These are phyloP conservation scores for Claviceps sp. DNA, from an alignment of 2,329 filamentous ascomycete species.

Conservation along the genomic window DNA sequence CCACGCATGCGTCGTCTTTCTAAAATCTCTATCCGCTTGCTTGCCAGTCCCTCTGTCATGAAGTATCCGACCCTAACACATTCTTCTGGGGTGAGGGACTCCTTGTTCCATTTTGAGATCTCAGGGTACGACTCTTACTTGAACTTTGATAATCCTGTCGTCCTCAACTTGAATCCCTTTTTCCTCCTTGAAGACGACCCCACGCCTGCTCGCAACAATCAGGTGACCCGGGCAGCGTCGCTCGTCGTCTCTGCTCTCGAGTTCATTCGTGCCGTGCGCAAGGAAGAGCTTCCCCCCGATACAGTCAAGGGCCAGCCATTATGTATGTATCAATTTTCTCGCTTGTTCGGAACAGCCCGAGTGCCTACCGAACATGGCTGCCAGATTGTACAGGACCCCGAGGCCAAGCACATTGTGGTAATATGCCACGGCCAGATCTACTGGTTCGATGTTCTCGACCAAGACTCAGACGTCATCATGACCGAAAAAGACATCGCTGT, in stretches of 20 bases:
- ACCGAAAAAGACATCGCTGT: slow-evolving; percentile 84
- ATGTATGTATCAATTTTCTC: slow-evolving; percentile 97
- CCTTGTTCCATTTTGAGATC: not conserved
- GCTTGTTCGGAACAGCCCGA: slow-evolving; percentile 85
- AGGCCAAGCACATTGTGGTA: slow-evolving; percentile 87
- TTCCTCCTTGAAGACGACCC: slow-evolving; percentile 96
- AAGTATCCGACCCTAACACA: slow-evolving; percentile 4
- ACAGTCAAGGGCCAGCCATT: slow-evolving; percentile 70
- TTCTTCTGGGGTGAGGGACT: not conserved
- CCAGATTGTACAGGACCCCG: slow-evolving; percentile 86
- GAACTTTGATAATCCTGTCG: slow-evolving; percentile 94
- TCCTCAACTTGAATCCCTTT: slow-evolving; percentile 94
- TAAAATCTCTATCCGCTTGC: not conserved
- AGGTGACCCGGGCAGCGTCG: slow-evolving; percentile 87
- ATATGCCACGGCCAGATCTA: slow-evolving; percentile 94
- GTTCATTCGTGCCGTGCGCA: slow-evolving; percentile 84
- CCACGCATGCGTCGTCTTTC: not conserved
- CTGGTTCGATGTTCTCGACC: slow-evolving; percentile 95
- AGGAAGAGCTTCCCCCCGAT: slow-evolving; percentile 86
- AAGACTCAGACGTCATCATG: slow-evolving; percentile 94
- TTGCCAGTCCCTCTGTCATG: not conserved
- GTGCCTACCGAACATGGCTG: slow-evolving; percentile 92
- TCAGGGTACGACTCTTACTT: slow-evolving; percentile 97
- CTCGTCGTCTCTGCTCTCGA: slow-evolving; percentile 80
- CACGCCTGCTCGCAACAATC: slow-evolving; percentile 89